These are phyloP conservation scores for Nicotiana sylvestris DNA, from an alignment of 257 asterid genomes.

Conservation along the genomic window DNA sequence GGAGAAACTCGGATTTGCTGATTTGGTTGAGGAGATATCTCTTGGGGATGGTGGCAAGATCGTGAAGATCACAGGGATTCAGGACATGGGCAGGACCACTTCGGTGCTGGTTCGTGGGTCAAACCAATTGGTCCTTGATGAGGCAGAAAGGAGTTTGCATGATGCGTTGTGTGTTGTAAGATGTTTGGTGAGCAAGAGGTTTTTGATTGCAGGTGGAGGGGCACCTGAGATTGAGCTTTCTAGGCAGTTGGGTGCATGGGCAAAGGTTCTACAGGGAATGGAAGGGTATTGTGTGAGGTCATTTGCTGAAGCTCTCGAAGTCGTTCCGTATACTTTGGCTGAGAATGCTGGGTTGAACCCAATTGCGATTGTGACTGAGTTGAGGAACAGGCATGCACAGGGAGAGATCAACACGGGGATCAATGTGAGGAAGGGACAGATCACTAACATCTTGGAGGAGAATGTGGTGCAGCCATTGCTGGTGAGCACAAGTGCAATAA, in stretches of 20 bases:
- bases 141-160: slow-evolving; percentile 98
- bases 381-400: slow-evolving; percentile 97
- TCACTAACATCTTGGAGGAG: slow-evolving; percentile 94
- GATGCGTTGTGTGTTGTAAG: slow-evolving; percentile 96
- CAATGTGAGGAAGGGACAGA: slow-evolving; percentile 99
- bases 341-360: slow-evolving; percentile 99
- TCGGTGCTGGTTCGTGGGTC: slow-evolving; percentile 94
- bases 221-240: slow-evolving; percentile 99
- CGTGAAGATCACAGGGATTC: slow-evolving; percentile 84
- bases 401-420: slow-evolving; percentile 96
- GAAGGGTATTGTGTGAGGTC: slow-evolving; percentile 91
- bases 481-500: slow-evolving; percentile 94
- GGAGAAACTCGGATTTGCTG: slow-evolving; percentile 86
- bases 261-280: slow-evolving; percentile 95
- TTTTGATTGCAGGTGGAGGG: slow-evolving; percentile 98
- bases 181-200: slow-evolving; percentile 92
- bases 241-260: slow-evolving; percentile 96
- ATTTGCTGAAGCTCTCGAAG: slow-evolving; percentile 97
- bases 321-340: slow-evolving; percentile 92
- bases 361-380: slow-evolving; percentile 84
- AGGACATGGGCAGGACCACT: slow-evolving; percentile 96
- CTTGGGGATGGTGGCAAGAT: slow-evolving; percentile 97
- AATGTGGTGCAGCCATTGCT: slow-evolving; percentile 96
- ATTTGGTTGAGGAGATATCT: slow-evolving; percentile 86
- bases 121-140: slow-evolving; percentile 84